phyloP scores from a whole-genome alignment of 2,329 filamentous ascomycete species.

The Pleomassaria siparia region DNA sequence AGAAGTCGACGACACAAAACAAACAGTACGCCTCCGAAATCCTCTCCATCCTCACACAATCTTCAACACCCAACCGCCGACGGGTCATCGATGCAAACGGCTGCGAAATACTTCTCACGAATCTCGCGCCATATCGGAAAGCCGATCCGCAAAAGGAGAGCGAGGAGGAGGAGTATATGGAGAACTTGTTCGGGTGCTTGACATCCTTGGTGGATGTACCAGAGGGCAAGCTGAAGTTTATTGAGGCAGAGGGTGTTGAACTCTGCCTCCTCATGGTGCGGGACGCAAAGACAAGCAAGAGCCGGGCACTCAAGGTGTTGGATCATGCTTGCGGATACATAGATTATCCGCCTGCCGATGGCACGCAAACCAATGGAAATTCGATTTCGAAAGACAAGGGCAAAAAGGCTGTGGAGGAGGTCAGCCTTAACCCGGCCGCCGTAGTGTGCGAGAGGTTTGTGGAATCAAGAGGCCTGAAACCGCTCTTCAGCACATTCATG shows the following conservation, averaged over 20 bases:
- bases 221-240: conserved; percentile 75
- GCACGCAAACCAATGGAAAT: conserved; percentile 18
- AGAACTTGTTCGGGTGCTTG: conserved; percentile 87
- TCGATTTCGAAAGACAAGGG: conserved; percentile 18
- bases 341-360: conserved; percentile 20
- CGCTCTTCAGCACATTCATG: conserved; percentile 83
- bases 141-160: conserved; percentile 81
- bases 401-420: conserved; percentile 3
- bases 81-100: conserved; percentile 68
- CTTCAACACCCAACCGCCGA: conserved; percentile 65
- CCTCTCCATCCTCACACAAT: conserved; percentile 83
- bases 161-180: conserved; percentile 91
- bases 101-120: conserved; percentile 77
- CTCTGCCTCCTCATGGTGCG: conserved; percentile 88
- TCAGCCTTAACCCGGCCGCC: conserved; percentile 42
- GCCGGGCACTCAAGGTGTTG: conserved; percentile 74
- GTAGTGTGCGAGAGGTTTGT: conserved; percentile 75
- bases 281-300: conserved; percentile 81
- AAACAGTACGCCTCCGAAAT: conserved; percentile 95
- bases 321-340: conserved; percentile 74
- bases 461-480: conserved; percentile 81
- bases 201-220: conserved; percentile 77
- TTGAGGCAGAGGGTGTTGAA: conserved; percentile 90
- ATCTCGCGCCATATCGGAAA: conserved; percentile 81
- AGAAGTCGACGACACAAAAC: conserved; percentile 76